A percentile compares a stretch with the other conserved stretches of the same genome.
Conservation (phyloP, 306 rosid species). For the Phaseolus lunatus region DNA sequence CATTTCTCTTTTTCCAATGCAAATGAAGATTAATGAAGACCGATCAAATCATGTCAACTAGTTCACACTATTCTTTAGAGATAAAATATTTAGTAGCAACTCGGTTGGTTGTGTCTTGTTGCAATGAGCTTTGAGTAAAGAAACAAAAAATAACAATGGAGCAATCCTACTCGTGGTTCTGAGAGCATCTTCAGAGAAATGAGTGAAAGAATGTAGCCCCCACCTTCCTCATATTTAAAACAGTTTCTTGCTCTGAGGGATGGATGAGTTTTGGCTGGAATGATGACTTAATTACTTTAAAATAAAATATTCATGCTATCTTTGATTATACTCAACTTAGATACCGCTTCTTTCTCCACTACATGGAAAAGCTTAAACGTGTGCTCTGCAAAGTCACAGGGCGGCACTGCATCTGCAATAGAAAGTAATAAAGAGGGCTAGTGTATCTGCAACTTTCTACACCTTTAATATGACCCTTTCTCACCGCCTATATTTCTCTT, state of each 20-base stretch:
- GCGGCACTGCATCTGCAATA: conserved; percentile 25
- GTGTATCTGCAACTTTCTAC: conserved; percentile 44
- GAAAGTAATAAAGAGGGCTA: conserved; percentile 43
- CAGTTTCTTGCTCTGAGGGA: conserved; percentile 6
- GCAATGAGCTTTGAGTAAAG: conserved; percentile 31
- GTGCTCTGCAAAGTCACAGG: conserved; percentile 43
- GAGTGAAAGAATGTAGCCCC: conserved; percentile 34
- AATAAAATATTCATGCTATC: conserved; percentile 48
- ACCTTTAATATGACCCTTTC: conserved; percentile 45
- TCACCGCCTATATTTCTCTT: conserved; percentile 48
- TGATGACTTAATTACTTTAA: conserved; percentile 46
- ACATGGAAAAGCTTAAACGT: conserved; percentile 42
- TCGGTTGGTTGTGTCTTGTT: conserved; percentile 29
- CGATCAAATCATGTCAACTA: conserved; percentile 27
- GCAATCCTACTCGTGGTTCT: conserved; percentile 27
- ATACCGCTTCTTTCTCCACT: conserved; percentile 44
- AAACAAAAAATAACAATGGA: conserved; percentile 27
- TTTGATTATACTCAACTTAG: conserved; percentile 49
- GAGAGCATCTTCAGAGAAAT: conserved; percentile 31
- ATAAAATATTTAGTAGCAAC: conserved; percentile 33
- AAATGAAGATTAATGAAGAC: background rate
- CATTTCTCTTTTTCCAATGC: background rate
- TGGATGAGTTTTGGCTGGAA: conserved; percentile 36
- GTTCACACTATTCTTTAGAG: conserved; percentile 36
- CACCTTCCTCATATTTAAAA: conserved; percentile 37